Evolutionary conservation across 2,329 filamentous ascomycete genomes (phyloP), one percentile per base, ranked within the genome.

Genomic region (Claviceps digitariae): DNA sequence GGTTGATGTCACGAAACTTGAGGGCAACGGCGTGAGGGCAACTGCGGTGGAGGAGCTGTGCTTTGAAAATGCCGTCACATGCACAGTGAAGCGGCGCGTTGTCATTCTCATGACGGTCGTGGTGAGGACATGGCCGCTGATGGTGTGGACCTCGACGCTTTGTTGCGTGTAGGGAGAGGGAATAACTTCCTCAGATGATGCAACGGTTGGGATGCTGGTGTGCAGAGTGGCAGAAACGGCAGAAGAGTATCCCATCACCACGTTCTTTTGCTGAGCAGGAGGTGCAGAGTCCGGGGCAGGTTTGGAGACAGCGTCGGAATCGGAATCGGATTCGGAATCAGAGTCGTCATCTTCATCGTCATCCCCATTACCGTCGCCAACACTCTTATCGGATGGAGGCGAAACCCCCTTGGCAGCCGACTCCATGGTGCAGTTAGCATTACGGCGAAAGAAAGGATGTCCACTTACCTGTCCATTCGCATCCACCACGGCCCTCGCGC

Each of bases 401-500:
- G n/a, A n/a, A n/a, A n/a, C n/a, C n/a, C n/a, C 38, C 34, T 49
- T 51, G 34, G 48, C 51, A n/a, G 58, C 60, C 9, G 57, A 51
- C 50, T 55, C 56, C 57, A 61, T 54, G 44, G 55, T 56, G 61
- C 62, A 64, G 57, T 64, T 59, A 61, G 58, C 49, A 44, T 59
- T 63, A 56, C 59, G 56, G 25, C 54, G 57, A 36, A 57, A 56
- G 13, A 60, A 48, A 25, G 61, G 49, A 27, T 58, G 55, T 25
- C 52, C 59, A 61, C 63, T 60, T 55, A 65, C 63, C 54, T 58
- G 31, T 12, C 57, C 55, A 25, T 49, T 27, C 34, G 51, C 57
- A 20, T 52, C 53, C 23, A 57, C 46, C 4, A 51, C 49, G 8
- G 54, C 53, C 12, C 52, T 57, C 48, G 13, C 55, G 20, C 51